Base-by-base conservation (phyloP, 164 flowering plant species). In the Warburgia ugandensis region DNA sequence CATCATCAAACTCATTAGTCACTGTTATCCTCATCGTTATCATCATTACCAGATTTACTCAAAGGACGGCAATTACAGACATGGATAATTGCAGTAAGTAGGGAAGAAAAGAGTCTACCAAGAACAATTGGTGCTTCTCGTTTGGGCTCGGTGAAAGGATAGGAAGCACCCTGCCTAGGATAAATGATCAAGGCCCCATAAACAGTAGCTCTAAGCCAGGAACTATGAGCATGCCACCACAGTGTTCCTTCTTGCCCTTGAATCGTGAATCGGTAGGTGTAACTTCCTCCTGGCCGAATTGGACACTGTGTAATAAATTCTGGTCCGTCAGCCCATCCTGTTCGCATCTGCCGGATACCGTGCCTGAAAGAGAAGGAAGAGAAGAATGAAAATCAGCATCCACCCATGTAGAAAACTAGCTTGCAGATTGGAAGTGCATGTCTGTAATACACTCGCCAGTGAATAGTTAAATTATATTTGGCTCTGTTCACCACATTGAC, bases 211-310 rank as follows among this genome's bases (percentile, higher is more conserved):
- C 98, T 70, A 11, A 87, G 81, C 95, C 95, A 91, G 60, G 68
- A 61, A 67, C 83, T 81, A 45, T 91, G 98, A 52, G 96, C 98
- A 52, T 91, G 98, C 96, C 96, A 91, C 96, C 98, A 91, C 50
- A 91, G 49, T 4, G 96, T 91, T 5, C 98, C 96, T 52, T 91
- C 98, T 59, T 91, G 96, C 38, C 79, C 65, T 31, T 74, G 56
- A 26, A 91, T 80, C 7, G 83, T 87, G 83, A 79, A 87, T 27
- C 88, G 50, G 74, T 91, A 91, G 6, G 90, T 87, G 77, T 91
- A 91, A 38, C 69, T 72, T 29, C 62, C 72, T 26, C 95, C 98
- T 3, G 98, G 96, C 54, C 51, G 67, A 51, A 91, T 87, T 0
- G 98, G 96, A 54, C 98, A 91, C 62, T 91, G 98, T 0, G 98